A percentile compares a stretch with the other conserved stretches of the same genome.
Conservation (phyloP, 495 filamentous ascomycete species). For the Aspergillus saccharolyticus region DNA sequence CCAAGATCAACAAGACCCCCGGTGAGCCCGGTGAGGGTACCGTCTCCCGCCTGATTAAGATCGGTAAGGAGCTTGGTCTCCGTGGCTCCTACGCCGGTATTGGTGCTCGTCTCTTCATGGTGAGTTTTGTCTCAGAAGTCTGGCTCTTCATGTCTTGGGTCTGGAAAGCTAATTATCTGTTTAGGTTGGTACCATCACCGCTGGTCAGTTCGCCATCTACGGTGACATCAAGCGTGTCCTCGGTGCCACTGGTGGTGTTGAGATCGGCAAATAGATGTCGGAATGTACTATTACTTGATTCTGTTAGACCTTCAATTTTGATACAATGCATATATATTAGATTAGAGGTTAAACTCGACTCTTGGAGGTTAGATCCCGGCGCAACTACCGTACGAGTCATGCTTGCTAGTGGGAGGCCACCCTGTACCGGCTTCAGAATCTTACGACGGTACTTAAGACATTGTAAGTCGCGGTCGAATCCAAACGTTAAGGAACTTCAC, state of each 20-base stretch:
- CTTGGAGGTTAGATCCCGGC: background rate
- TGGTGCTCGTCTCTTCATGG: slow-evolving; percentile 80
- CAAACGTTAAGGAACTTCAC: too few relatives aligned
- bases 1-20: slow-evolving; percentile 99
- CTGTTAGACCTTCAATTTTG: slow-evolving; percentile 18
- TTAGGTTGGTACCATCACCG: slow-evolving; percentile 69
- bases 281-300: slow-evolving; percentile 22
- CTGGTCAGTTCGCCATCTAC: slow-evolving; percentile 97
- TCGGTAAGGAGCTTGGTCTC: slow-evolving; percentile 88
- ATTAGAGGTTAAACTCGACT: background rate
- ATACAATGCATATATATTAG: background rate
- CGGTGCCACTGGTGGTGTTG: slow-evolving; percentile 72
- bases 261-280: slow-evolving; percentile 56
- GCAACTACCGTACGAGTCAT: too few relatives aligned
- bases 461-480: too few relatives aligned
- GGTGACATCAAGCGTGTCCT: slow-evolving; percentile 54
- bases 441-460: too few relatives aligned
- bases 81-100: slow-evolving; percentile 86
- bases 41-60: slow-evolving; percentile 87
- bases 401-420: too few relatives aligned
- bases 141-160: background rate
- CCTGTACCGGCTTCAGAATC: too few relatives aligned
- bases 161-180: background rate
- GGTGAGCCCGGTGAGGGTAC: slow-evolving; percentile 94
- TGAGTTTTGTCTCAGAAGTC: slow-evolving; percentile 5